A percentile compares a stretch with the other conserved stretches of the same genome.
Conservation (phyloP, 352 stramenopile species). For the Globisporangium megalacanthum region DNA sequence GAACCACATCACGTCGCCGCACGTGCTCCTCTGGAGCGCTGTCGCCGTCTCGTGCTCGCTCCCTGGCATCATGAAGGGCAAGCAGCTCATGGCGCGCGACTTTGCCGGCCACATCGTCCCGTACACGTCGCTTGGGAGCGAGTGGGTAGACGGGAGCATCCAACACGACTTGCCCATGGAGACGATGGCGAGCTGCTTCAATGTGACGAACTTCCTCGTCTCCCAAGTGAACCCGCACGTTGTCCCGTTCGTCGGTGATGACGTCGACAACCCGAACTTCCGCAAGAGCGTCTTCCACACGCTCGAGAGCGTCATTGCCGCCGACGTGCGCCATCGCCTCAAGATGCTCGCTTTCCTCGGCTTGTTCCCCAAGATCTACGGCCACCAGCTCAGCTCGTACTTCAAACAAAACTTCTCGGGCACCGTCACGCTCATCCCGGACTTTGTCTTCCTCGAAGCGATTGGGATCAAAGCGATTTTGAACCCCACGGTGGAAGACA, state of each 20-base stretch:
- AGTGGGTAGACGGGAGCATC: conserved; percentile 93
- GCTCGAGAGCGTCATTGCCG: conserved; percentile 82
- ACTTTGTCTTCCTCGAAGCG: conserved; percentile 81
- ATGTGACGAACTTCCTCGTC: conserved; percentile 93
- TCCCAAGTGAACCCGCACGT: conserved; percentile 88
- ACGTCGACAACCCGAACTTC: conserved; percentile 69
- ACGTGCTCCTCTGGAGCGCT: conserved; percentile 89
- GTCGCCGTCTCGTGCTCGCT: conserved; percentile 90
- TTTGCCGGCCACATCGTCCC: conserved; percentile 79
- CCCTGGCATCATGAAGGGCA: conserved; percentile 89
- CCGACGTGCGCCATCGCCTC: conserved; percentile 47
- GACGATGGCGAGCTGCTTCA: conserved; percentile 91
- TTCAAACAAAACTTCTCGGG: conserved; percentile 95
- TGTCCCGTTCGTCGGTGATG: conserved; percentile 89
- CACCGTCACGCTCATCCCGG: conserved; percentile 93
- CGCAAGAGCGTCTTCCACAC: conserved; percentile 64
- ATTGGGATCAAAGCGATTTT: conserved; percentile 81
- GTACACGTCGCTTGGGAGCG: conserved; percentile 89
- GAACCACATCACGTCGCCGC: conserved; percentile 92
- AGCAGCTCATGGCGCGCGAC: conserved; percentile 76
- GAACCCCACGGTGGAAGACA: conserved; percentile 75
- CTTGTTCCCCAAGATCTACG: conserved; percentile 80
- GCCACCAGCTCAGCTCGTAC: conserved; percentile 70
- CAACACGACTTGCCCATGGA: conserved; percentile 91
- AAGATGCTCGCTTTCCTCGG: conserved; percentile 83